These are phyloP conservation scores for Trametes elegans DNA, from an alignment of 768 basidiomycete species.

Conservation along the genomic window DNA sequence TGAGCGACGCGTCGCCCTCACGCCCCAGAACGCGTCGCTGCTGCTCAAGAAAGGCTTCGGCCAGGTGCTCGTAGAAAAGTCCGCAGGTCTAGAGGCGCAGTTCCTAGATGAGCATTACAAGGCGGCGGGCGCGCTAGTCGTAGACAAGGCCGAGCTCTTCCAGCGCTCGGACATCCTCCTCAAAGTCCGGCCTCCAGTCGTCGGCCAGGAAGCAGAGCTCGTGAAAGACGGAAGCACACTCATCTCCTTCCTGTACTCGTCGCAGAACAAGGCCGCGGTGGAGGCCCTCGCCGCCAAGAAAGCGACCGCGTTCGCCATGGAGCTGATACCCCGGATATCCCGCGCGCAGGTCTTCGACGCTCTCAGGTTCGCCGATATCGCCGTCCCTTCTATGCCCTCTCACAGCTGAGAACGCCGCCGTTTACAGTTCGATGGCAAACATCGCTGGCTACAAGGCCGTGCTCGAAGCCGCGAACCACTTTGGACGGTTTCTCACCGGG, in stretches of 20 bases:
- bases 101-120: conserved; percentile 80
- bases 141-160: conserved; percentile 71
- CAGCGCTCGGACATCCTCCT: conserved; percentile 71
- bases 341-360: conserved; percentile 90
- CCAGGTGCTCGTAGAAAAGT: conserved; percentile 68
- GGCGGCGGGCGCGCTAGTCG: conserved; percentile 76
- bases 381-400: not conserved
- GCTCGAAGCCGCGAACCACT: conserved; percentile 85
- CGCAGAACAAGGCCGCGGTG: conserved; percentile 74
- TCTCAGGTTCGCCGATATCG: conserved; percentile 51
- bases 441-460: conserved; percentile 94
- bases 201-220: conserved; percentile 55
- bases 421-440: conserved; percentile 89
- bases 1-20: conserved; percentile 78
- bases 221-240: conserved; percentile 76
- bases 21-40: conserved; percentile 72
- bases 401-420: not conserved
- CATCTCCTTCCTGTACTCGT: conserved; percentile 82
- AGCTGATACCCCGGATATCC: conserved; percentile 88
- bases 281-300: conserved; percentile 65
- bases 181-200: conserved; percentile 79
- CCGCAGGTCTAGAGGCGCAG: conserved; percentile 70
- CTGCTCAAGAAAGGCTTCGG: conserved; percentile 83
- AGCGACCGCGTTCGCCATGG: conserved; percentile 84
- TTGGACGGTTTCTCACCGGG: conserved; percentile 86